A percentile compares a stretch with the other conserved stretches of the same genome.
Evolutionary conservation across 1,284 basidiomycete genomes (phyloP).

Genomic region (Naganishia cerealis): DNA sequence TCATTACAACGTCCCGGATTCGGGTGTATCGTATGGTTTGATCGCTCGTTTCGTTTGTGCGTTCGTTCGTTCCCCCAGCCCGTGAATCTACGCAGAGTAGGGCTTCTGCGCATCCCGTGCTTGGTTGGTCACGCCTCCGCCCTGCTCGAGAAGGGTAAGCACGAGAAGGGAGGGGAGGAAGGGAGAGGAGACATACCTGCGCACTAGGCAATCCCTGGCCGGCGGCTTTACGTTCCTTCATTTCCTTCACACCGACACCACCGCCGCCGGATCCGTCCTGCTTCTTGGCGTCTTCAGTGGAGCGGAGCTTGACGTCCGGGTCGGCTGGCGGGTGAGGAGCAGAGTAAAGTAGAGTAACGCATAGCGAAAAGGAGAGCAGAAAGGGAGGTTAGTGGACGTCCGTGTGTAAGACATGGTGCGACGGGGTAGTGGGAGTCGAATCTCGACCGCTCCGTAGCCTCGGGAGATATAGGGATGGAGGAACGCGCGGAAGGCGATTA

Average conservation of each 20-base stretch:
- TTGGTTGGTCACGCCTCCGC: constrained; percentile 13
- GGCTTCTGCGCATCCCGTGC: constrained; percentile 8
- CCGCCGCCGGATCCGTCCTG: constrained; percentile 43
- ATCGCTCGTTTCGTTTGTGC: no score
- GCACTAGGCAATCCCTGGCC: constrained; percentile 44
- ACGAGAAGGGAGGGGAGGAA: neutral
- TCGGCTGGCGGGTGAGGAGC: constrained; percentile 42
- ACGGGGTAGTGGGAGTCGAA: no score
- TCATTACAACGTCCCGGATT: no score
- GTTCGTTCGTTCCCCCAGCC: no score
- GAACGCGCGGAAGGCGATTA: no score
- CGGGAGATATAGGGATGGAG: no score
- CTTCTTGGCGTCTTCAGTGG: constrained; percentile 17
- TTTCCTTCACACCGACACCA: constrained; percentile 47
- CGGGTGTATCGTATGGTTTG: neutral
- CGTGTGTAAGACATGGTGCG: no score
- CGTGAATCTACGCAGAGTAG: neutral
- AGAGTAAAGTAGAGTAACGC: no score
- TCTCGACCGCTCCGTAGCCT: no score
- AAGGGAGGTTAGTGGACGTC: no score
- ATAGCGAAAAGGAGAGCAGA: no score
- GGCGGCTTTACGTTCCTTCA: constrained; percentile 48
- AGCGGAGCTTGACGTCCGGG: constrained; percentile 38
- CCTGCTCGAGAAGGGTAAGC: neutral
- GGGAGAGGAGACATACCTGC: constrained; percentile 37